Evolutionary conservation across 2,329 filamentous ascomycete species (phyloP), one percentile per base, ranked within the genome.

Genomic region (Alternaria sp.): DNA sequence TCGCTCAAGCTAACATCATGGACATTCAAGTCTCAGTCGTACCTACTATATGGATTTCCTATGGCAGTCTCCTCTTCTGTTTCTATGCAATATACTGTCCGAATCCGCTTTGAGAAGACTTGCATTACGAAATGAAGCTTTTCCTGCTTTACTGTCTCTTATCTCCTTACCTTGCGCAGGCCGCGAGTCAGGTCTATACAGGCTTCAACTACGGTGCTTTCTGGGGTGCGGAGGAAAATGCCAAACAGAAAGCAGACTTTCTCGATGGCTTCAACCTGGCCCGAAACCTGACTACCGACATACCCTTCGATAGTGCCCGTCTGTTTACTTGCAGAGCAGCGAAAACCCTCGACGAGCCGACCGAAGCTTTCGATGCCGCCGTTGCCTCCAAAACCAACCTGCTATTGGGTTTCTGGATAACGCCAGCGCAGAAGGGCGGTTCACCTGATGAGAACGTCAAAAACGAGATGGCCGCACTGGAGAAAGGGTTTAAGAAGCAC

Each of bases 301-400:
- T 84, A 8, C 86, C 86, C 50, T 93, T 91, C 82, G 89, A 83
- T 72, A 89, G 87, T 64, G 90, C 89, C 25, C 88, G 90, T 59
- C 83, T 93, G 23, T 93, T 90, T 80, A 92, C 90, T 81, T 90
- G 61, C 88, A 92, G 85, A 15, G 62, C 67, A 25, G 52, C 61
- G 3, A 59, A 63, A 2, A 70, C 70, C 10, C 32, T 85, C 65
- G 87, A 85, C 79, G 83, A 85, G 17, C 87, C 88, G 68, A 93
- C 90, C 71, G 83, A 85, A 47, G 78, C 78, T 4, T 76, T 79
- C 23, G 71, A 74, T 28, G 77, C 78, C 6, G 77, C 78, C 12
- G 68, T 78, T 17, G 68, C 70, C n/a, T 75, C 74, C 1, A 72
- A 73, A 15, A 77, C 76, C 4, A 74, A 65, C 25, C 66, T 80